Conservation (phyloP, 2,329 filamentous ascomycete genomes). For the Tolypocladium cylindrosporum region DNA sequence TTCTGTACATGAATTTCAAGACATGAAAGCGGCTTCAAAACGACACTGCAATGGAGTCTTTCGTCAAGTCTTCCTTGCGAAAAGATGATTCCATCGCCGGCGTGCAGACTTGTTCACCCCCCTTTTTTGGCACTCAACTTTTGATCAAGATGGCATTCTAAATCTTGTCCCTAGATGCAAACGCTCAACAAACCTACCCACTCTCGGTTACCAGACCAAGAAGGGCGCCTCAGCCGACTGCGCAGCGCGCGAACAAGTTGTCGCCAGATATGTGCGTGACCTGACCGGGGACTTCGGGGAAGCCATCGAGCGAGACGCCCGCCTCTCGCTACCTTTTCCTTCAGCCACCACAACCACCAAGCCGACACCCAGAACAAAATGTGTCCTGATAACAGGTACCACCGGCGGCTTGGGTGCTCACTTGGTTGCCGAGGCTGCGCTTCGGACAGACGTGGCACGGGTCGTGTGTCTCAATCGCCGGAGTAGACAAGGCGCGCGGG, state of each 20-base stretch:
- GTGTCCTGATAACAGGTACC: conserved; percentile 26
- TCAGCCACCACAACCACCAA: neutral
- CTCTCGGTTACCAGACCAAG: neutral
- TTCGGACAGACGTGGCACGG: conserved; percentile 12
- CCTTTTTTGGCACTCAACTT: too few relatives aligned
- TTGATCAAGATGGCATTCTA: neutral
- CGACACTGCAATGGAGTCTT: too few relatives aligned
- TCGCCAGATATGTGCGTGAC: neutral
- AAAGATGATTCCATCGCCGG: too few relatives aligned
- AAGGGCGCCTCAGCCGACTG: neutral
- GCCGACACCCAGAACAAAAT: neutral
- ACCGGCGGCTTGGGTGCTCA: conserved; percentile 28
- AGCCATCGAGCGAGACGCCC: neutral
- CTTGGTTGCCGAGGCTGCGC: conserved; percentile 19
- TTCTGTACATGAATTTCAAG: too few relatives aligned
- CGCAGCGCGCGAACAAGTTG: neutral
- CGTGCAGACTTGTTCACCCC: too few relatives aligned
- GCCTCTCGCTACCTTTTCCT: neutral
- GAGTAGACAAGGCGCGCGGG: neutral
- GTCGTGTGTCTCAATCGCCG: conserved; percentile 37
- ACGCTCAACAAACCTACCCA: neutral
- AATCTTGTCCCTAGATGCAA: neutral
- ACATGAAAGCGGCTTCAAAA: too few relatives aligned
- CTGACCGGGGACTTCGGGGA: neutral
- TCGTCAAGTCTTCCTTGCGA: too few relatives aligned